These are phyloP conservation scores for Fusarium pseudoanthophilum DNA, from an alignment of 2,329 filamentous ascomycete genomes.

Conservation along the genomic window DNA sequence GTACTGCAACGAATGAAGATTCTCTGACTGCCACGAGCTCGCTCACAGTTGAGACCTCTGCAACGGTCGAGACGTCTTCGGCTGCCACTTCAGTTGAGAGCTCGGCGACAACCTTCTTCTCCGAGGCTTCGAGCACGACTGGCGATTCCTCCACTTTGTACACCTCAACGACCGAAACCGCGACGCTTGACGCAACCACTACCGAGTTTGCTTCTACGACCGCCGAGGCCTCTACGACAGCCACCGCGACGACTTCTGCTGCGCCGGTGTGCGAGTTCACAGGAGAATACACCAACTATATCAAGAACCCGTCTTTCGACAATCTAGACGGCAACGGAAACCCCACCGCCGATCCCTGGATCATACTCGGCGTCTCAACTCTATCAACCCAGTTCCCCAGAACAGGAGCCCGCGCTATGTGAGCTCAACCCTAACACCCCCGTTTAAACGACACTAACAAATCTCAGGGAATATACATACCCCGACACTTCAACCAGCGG, in stretches of 20 bases:
- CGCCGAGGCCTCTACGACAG: not conserved
- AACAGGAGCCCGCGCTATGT: not conserved
- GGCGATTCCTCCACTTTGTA: not conserved
- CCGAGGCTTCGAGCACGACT: rapidly evolving
- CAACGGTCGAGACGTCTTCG: not conserved
- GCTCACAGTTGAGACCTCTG: not conserved
- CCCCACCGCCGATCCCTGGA: not conserved
- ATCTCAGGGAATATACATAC: not conserved
- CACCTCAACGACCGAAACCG: not conserved
- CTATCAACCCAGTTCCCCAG: not conserved
- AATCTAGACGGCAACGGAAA: not conserved
- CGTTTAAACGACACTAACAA: rapidly evolving
- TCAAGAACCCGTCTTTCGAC: not conserved
- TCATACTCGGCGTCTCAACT: not conserved
- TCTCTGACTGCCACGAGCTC: not conserved
- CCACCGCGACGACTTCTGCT: not conserved
- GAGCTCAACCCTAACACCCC: not conserved
- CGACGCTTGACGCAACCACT: not conserved
- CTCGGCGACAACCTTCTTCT: slow-evolving; percentile 42
- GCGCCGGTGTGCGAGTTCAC: not conserved
- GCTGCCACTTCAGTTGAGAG: not conserved
- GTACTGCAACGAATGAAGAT: not conserved
- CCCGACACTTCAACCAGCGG: not conserved
- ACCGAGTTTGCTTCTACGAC: not conserved
- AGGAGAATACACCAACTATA: not conserved